Evolutionary conservation across 2,329 filamentous ascomycete genomes (phyloP).

Genomic region (Diaporthe batatas): DNA sequence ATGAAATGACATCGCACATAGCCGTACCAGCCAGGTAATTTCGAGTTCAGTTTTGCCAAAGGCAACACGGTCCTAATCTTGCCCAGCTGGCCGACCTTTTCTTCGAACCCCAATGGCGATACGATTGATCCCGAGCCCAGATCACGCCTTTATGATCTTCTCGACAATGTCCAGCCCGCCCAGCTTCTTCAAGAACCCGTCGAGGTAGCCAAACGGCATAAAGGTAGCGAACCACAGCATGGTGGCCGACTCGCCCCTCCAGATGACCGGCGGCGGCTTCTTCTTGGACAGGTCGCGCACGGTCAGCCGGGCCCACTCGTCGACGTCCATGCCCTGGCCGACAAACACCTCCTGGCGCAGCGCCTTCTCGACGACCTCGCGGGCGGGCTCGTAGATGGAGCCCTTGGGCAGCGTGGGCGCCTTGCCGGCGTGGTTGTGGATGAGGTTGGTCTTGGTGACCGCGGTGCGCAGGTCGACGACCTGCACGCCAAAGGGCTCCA

Average conservation of each 20-base stretch:
- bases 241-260: constrained; percentile 8
- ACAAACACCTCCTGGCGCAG: too few relatives aligned
- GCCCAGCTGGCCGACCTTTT: background rate
- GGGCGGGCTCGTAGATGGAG: too few relatives aligned
- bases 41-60: background rate
- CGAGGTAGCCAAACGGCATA: constrained; percentile 11
- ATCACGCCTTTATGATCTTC: background rate
- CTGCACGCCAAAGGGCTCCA: constrained; percentile 47
- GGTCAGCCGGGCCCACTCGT: background rate
- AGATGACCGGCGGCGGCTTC: constrained; percentile 5
- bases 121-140: background rate
- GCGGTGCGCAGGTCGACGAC: constrained; percentile 40
- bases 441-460: too few relatives aligned
- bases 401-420: too few relatives aligned
- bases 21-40: too few relatives aligned
- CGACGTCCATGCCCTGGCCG: too few relatives aligned
- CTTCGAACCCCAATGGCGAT: background rate
- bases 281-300: constrained; percentile 18
- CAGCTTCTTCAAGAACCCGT: constrained; percentile 11
- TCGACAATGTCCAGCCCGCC: constrained; percentile 11
- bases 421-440: too few relatives aligned
- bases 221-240: background rate
- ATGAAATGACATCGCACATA: background rate
- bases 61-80: background rate
- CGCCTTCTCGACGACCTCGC: too few relatives aligned